A percentile compares a stretch with the other conserved stretches of the same genome.
Evolutionary conservation across 2,329 filamentous ascomycete genomes (phyloP).

Genomic region (Phialophora tarda): DNA sequence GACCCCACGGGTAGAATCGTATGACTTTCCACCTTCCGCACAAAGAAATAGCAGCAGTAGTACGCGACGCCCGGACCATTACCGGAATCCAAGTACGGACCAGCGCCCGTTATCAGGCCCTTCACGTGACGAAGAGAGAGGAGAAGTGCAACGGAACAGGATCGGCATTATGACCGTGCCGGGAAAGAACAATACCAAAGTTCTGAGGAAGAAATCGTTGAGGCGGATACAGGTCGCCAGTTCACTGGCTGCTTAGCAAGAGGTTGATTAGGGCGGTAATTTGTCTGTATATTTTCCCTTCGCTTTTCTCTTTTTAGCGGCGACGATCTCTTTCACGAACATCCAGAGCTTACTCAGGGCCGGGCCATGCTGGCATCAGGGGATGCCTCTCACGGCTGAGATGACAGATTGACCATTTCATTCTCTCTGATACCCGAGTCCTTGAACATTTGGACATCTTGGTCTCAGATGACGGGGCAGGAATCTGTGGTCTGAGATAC

Average conservation of each 20-base stretch:
- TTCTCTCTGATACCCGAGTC: not conserved
- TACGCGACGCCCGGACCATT: not conserved
- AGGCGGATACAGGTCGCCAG: conserved; percentile 9
- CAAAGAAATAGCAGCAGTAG: not conserved
- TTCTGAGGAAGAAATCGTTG: conserved; percentile 34
- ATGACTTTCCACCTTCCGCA: conserved; percentile 10
- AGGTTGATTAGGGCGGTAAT: conserved; percentile 10
- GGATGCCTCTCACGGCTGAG: not conserved
- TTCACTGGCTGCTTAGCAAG: conserved; percentile 7
- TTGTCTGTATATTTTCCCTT: not conserved
- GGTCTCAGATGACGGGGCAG: conserved; percentile 16
- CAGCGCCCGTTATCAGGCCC: not conserved
- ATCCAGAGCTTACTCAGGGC: not conserved
- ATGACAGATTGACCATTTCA: not conserved
- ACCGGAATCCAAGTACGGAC: conserved; percentile 7
- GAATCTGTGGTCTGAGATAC: conserved; percentile 16
- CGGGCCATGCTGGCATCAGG: not conserved
- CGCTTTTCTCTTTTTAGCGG: conserved; percentile 5
- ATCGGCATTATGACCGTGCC: conserved; percentile 34
- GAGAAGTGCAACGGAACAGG: conserved; percentile 17
- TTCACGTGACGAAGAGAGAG: conserved; percentile 2
- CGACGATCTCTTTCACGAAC: conserved; percentile 7
- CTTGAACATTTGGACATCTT: conserved; percentile 5
- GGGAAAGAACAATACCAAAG: conserved; percentile 29
- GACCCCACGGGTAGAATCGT: conserved; percentile 20